These are phyloP conservation scores for Lecanicillium sp. DNA, from an alignment of 2,329 filamentous ascomycete species.

Conservation along the genomic window DNA sequence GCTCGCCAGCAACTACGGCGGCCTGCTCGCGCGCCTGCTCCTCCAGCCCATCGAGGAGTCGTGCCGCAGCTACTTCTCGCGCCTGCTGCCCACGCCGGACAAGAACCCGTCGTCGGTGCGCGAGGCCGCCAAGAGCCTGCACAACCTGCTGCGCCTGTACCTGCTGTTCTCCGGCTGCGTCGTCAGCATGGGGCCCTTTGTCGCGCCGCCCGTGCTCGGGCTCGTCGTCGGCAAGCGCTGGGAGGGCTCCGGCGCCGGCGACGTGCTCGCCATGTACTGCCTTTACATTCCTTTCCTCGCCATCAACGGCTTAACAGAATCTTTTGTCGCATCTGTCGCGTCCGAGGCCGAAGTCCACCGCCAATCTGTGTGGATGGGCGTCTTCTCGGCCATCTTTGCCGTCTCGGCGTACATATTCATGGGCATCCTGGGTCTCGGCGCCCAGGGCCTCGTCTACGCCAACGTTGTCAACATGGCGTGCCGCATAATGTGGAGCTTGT, in stretches of 20 bases:
- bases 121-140: constrained; percentile 48
- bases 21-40: constrained; percentile 77
- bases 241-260: constrained; percentile 65
- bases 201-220: constrained; percentile 66
- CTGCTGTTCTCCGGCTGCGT: constrained; percentile 64
- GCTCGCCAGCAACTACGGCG: constrained; percentile 89
- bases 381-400: constrained; percentile 72
- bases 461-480: constrained; percentile 88
- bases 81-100: constrained; percentile 50
- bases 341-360: constrained; percentile 64
- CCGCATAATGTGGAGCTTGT: constrained; percentile 72
- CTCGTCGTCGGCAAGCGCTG: constrained; percentile 74
- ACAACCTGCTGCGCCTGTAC: constrained; percentile 65
- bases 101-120: constrained; percentile 24
- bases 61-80: constrained; percentile 82
- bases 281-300: constrained; percentile 92
- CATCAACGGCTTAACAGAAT: constrained; percentile 84
- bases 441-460: constrained; percentile 73
- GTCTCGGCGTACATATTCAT: constrained; percentile 70
- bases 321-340: constrained; percentile 86
- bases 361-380: constrained; percentile 80
- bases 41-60: constrained; percentile 96
- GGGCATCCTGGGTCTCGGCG: constrained; percentile 62
- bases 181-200: constrained; percentile 64
- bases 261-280: constrained; percentile 74